phyloP scores from a whole-genome alignment of 495 filamentous ascomycete species.

The Hypoxylon trugodes region DNA sequence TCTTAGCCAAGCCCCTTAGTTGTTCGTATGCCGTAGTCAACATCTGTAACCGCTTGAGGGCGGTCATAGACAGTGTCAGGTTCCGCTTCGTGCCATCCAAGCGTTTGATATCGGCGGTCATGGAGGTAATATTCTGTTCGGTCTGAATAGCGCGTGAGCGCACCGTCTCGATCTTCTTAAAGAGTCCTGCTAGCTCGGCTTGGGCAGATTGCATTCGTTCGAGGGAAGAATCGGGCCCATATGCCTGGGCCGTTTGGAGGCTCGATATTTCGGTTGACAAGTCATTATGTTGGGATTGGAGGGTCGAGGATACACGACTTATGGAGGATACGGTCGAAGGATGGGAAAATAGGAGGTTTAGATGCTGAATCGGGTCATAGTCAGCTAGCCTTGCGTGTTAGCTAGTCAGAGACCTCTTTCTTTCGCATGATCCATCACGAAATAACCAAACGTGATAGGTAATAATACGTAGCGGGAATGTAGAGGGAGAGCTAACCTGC shows the following conservation, averaged over 20 bases:
- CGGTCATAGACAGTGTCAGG: constrained; percentile 96
- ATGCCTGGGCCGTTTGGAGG: constrained; percentile 82
- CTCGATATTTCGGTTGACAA: constrained; percentile 80
- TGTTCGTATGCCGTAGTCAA: constrained; percentile 98
- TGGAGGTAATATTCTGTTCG: constrained; percentile 94
- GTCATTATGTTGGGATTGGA: constrained; percentile 82
- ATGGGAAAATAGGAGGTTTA: constrained; percentile 94
- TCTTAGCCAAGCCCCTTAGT: constrained; percentile 81
- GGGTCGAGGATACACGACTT: constrained; percentile 70
- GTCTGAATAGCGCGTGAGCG: constrained; percentile 89
- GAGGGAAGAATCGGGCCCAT: constrained; percentile 85
- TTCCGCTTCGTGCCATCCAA: constrained; percentile 97
- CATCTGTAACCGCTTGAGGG: constrained; percentile 97
- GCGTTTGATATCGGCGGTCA: constrained; percentile 99
- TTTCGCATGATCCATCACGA: constrained; percentile 8
- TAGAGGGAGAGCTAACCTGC: constrained; percentile 50
- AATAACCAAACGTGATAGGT: not conserved
- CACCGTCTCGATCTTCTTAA: constrained; percentile 95
- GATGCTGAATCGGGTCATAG: constrained; percentile 92
- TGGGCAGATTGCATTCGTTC: constrained; percentile 90
- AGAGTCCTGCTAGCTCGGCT: constrained; percentile 84
- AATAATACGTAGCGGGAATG: not conserved
- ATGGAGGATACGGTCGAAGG: constrained; percentile 86
- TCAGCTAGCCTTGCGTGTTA: constrained; percentile 68
- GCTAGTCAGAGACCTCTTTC: constrained; percentile 31